Percentiles rank a stretch among this genome's conserved stretches.
Evolutionary conservation across 2,329 filamentous ascomycete genomes (phyloP).

Genomic region (Fonsecaea pedrosoi): DNA sequence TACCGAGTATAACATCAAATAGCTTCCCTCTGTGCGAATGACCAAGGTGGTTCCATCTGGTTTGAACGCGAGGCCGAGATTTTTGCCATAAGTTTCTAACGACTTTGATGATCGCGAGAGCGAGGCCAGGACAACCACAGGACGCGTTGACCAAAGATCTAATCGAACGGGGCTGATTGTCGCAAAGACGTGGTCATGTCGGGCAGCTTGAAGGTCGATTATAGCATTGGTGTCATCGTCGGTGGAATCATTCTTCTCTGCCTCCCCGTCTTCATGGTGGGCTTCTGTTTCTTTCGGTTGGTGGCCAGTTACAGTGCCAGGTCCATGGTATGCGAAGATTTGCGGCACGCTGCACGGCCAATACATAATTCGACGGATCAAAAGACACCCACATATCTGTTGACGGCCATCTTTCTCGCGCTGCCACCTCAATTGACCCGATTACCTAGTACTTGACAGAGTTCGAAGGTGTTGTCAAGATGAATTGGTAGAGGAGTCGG

Average conservation of each 20-base stretch:
- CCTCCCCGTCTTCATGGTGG: slow-evolving; percentile 39
- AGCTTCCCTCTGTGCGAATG: slow-evolving; percentile 83
- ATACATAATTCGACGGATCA: slow-evolving; percentile 49
- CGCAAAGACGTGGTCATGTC: slow-evolving; percentile 82
- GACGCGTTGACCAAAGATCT: slow-evolving; percentile 97
- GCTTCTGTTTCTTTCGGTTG: slow-evolving; percentile 42
- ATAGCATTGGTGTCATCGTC: slow-evolving; percentile 51
- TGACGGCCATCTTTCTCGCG: background rate
- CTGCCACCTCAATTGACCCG: background rate
- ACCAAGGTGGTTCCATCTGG: slow-evolving; percentile 93
- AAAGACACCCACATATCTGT: slow-evolving; percentile 34
- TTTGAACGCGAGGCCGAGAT: slow-evolving; percentile 81
- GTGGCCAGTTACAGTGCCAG: slow-evolving; percentile 45
- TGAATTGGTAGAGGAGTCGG: background rate
- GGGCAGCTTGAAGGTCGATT: slow-evolving; percentile 75
- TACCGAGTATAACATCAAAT: slow-evolving; percentile 91
- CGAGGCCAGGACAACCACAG: slow-evolving; percentile 84
- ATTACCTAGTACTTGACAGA: background rate
- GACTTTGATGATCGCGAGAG: slow-evolving; percentile 83
- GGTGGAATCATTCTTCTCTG: background rate
- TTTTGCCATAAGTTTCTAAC: slow-evolving; percentile 80
- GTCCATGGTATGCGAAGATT: slow-evolving; percentile 57
- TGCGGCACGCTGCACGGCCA: slow-evolving; percentile 59
- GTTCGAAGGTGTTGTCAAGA: background rate
- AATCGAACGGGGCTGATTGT: slow-evolving; percentile 84